Base-by-base conservation (phyloP, 1,284 basidiomycete genomes). In the Anthracocystis walkeri region DNA sequence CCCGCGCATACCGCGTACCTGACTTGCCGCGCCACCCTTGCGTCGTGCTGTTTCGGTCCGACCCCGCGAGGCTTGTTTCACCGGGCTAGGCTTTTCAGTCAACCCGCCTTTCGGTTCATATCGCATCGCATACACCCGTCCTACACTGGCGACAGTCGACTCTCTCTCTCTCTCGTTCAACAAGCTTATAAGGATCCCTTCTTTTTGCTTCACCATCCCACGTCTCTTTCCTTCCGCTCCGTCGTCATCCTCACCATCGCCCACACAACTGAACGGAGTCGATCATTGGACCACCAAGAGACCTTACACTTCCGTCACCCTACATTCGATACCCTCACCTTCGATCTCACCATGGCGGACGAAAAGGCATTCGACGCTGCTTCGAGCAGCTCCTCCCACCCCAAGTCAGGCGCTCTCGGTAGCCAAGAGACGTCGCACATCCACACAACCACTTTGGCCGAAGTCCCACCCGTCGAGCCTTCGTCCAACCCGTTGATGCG, bases 321-420 rank as follows among this genome's bases (percentile, higher is more conserved):
- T 4, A 35, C 42, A 10, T 16, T n/a, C 18, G 16, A 40, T 29
- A 21, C 16, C 42, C 35, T 38, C 3, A 27, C 11, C 31, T 8
- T 14, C 41, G 14, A 1, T 2, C 23, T 20, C 58, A 60, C 20
- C 20, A 74, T 72, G 69, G 45, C 69, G 38, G 57, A 66, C 57
- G 69, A 66, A 12, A 72, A 72, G 31, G 20, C 52, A 7, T 66
- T 66, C 38, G 69, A 72, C 21, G 60, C 63, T 57, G 60, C 64
- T 44, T 66, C 63, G 20, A 72, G 58, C 60, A 64, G 64, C 64
- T 72, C 69, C 3, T 65, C 56, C 2, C 51, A 44, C 14, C 56
- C 64, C 29, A 66, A 66, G 25, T 11, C 55, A 25, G 58, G 23
- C 46, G 27, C 27, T 20, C 18, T 44, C 33, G 29, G 21, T 38